Evolutionary conservation across 2,329 filamentous ascomycete genomes (phyloP), one percentile per base, ranked within the genome.

Genomic region (Sporothrix brunneoviolacea): DNA sequence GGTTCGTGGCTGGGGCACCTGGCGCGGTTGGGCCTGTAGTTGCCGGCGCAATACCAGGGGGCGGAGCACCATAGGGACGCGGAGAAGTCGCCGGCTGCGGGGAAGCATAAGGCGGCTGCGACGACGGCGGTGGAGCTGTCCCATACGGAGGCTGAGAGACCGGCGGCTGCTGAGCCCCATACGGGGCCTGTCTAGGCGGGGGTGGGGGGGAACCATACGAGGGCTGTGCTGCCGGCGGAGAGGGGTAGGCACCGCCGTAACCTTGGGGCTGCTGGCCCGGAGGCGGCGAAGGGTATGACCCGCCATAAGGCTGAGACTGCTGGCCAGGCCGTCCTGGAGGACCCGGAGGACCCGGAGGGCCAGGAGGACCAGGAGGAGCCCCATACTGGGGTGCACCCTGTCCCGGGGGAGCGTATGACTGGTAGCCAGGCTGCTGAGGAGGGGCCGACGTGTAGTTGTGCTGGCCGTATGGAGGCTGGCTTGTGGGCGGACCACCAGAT

Each of bases 381-480:
- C 13, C 6, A 7, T 13, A 21, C 19, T n/a, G 21, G 8, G n/a
- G 15, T 27, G 39, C n/a, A n/a, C n/a, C 8, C 16, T 16, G 36
- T 19, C 33, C 44, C 16, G 32, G 48, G n/a, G 51, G 47, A 10
- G 36, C 13, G 21, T 47, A 44, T 3, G 52, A 41, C 48, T 50
- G 47, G 37, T 54, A 53, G 36, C 36, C 42, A 4, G 45, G 46
- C 22, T 49, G 51, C 38, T 33, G n/a, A 9, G 33, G 46, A 2
- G 44, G 50, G 13, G 44, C 33, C 18, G 40, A 21, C n/a, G 37
- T 28, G 33, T 50, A 54, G 32, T 40, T 13, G 12, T 36, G 40
- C 22, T 30, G 40, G 16, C 49, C 42, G 21, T 52, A 51, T 1
- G 33, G 48, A 8, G 48, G 24, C 38, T 50, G 52, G 16, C 24